Conservation (phyloP, 768 basidiomycete genomes). For the Porpolomopsis calyptriformis region DNA sequence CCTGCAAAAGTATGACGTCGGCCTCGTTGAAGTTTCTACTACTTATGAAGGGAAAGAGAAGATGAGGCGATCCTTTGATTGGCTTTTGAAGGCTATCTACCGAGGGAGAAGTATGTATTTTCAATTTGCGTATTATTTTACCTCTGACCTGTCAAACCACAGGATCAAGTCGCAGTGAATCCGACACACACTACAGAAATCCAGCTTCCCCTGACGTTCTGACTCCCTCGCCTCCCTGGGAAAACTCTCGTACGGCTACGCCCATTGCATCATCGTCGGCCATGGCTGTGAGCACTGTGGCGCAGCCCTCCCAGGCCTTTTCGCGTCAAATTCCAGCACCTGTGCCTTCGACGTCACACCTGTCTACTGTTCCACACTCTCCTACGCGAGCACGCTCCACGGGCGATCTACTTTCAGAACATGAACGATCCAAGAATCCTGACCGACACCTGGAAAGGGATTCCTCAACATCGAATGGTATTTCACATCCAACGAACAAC, state of each 20-base stretch:
- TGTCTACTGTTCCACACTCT: conserved; percentile 27
- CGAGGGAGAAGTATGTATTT: conserved; percentile 35
- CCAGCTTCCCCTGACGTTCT: conserved; percentile 62
- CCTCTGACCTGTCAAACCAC: conserved; percentile 3
- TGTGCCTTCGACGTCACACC: conserved; percentile 24
- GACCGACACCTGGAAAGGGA: conserved; percentile 15
- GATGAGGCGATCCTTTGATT: conserved; percentile 66
- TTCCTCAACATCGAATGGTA: neutral
- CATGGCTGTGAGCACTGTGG: conserved; percentile 22
- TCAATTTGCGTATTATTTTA: conserved; percentile 1
- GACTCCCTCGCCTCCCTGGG: conserved; percentile 43
- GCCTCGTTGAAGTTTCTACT: conserved; percentile 65
- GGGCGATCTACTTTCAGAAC: conserved; percentile 36
- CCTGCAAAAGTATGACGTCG: conserved; percentile 56
- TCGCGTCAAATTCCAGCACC: conserved; percentile 24
- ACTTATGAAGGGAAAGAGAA: conserved; percentile 53
- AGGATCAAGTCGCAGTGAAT: conserved; percentile 12
- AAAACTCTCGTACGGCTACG: conserved; percentile 41
- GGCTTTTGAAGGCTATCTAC: conserved; percentile 56
- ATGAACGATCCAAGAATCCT: conserved; percentile 26
- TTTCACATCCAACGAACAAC: conserved; percentile 6
- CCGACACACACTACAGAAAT: conserved; percentile 45
- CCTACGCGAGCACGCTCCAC: conserved; percentile 46
- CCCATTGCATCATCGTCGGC: conserved; percentile 39
- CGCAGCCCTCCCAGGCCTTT: conserved; percentile 22